phyloP scores from a whole-genome alignment of 192 early-diverging fungal genomes.

The Ramicandelaber brevisporus region DNA sequence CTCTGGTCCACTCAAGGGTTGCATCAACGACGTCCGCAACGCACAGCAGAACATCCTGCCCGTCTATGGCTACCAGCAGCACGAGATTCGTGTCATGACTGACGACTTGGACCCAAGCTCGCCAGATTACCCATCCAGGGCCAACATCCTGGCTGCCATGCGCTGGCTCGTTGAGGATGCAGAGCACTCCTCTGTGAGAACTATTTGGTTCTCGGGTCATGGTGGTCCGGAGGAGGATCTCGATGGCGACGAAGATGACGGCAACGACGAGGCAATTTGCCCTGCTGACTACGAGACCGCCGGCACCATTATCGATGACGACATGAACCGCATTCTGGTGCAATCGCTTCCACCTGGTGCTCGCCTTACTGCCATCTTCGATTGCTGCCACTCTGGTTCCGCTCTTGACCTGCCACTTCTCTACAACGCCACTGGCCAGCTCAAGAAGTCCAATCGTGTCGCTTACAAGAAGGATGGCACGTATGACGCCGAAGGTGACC shows the following conservation, averaged over 20 bases:
- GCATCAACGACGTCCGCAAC: constrained; percentile 65
- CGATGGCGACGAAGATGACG: constrained; percentile 52
- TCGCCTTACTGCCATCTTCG: constrained; percentile 58
- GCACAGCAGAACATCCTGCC: constrained; percentile 38
- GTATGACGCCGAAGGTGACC: constrained; percentile 6
- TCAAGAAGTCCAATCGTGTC: constrained; percentile 20
- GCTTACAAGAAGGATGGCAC: constrained; percentile 11
- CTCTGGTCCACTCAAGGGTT: constrained; percentile 25
- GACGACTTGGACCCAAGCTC: constrained; percentile 38
- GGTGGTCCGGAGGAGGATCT: constrained; percentile 29
- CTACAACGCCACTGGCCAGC: constrained; percentile 39
- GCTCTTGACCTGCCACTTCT: constrained; percentile 55
- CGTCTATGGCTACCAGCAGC: constrained; percentile 32
- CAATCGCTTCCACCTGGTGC: constrained; percentile 36
- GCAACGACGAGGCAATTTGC: constrained; percentile 54
- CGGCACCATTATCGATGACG: constrained; percentile 47
- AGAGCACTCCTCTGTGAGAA: constrained; percentile 48
- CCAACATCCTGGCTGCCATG: constrained; percentile 52
- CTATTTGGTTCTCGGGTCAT: constrained; percentile 62
- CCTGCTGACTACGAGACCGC: constrained; percentile 27
- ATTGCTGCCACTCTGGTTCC: constrained; percentile 71
- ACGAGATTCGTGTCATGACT: constrained; percentile 46
- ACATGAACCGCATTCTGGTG: constrained; percentile 50
- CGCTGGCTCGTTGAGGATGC: constrained; percentile 55
- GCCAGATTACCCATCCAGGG: constrained; percentile 33